Conservation (phyloP, 768 basidiomycete genomes). For the Hygrophorus pudorinus region DNA sequence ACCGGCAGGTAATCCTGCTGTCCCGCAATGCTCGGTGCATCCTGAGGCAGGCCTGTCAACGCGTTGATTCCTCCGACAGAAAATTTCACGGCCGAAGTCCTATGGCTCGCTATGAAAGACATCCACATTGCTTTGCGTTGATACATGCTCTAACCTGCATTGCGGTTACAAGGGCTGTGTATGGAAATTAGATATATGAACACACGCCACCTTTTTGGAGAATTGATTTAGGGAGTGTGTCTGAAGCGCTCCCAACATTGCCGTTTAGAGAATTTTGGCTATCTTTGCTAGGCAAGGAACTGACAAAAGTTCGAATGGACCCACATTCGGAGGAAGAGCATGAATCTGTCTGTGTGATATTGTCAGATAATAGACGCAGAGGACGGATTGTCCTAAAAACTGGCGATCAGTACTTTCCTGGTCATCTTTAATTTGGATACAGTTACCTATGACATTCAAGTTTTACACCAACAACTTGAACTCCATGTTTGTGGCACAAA, state of each 20-base stretch:
- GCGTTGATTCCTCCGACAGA: constrained; percentile 21
- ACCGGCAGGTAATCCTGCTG: constrained; percentile 18
- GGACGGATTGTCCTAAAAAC: no score
- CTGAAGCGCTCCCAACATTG: constrained; percentile 10
- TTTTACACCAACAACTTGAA: no score
- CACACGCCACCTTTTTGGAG: constrained; percentile 16
- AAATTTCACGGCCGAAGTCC: constrained; percentile 15
- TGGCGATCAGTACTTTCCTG: no score
- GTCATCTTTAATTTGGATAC: no score
- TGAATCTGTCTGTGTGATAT: neutral
- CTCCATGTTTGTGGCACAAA: no score
- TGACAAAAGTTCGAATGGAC: constrained; percentile 15
- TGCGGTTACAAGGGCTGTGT: neutral
- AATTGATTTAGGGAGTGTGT: constrained; percentile 12
- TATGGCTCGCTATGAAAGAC: constrained; percentile 9
- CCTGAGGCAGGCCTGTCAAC: constrained; percentile 15
- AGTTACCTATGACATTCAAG: no score
- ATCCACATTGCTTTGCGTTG: constrained; percentile 23
- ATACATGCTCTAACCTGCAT: constrained; percentile 16
- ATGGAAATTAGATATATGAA: neutral
- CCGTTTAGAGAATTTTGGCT: constrained; percentile 6
- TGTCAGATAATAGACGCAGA: no score
- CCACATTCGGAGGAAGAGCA: constrained; percentile 17
- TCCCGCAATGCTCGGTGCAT: constrained; percentile 4
- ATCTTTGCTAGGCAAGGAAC: neutral